Evolutionary conservation across 2,329 filamentous ascomycete genomes (phyloP), one percentile per base, ranked within the genome.

Genomic region (Torrubiellomyces zombiae): DNA sequence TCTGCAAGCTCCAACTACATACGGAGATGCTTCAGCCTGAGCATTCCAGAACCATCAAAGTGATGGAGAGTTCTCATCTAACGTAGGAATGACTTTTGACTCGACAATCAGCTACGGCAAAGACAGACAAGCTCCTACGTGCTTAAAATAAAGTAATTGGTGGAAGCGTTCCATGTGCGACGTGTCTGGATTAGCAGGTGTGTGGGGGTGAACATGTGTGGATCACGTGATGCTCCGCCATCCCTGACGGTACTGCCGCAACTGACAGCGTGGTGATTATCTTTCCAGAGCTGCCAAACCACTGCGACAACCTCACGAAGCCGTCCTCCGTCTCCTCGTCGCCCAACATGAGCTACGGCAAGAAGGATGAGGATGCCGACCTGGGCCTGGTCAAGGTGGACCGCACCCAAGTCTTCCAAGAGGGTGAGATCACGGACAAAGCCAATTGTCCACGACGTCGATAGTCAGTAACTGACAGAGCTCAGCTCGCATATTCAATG

Each of bases 301-400:
- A 42, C 41, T 42, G 43, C 24, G 44, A 41, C 39, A 40, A 45
- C 40, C 25, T 42, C 37, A 41, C 37, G 40, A 45, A 39, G 37
- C 38, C 36, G 38, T 36, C 35, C 29, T 27, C 20, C 38, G 37
- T 43, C 39, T 42, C 40, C n/a, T n/a, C 44, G 41, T 42, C 45
- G 55, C 58, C 57, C 60, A 72, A 40, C 48, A 93, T 93, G 85
- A 89, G 78, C 59, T 92, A 89, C 70, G 76, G 86, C 64, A 98
- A 98, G 64, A 95, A 93, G 67, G 86, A 98, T 56, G 89, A 95
- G 67, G 89, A 98, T 63, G 81, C 76, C 49, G 86, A 94, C 51
- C 71, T 76, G 51, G 76, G 79, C 49, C 69, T 95, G 62, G 78
- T 95, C 65, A 92, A 86, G 68, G 82, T 95, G 45, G 89, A 98